These are phyloP conservation scores for Neurospora hispaniola DNA, from an alignment of 495 filamentous ascomycete genomes.

Conservation along the genomic window DNA sequence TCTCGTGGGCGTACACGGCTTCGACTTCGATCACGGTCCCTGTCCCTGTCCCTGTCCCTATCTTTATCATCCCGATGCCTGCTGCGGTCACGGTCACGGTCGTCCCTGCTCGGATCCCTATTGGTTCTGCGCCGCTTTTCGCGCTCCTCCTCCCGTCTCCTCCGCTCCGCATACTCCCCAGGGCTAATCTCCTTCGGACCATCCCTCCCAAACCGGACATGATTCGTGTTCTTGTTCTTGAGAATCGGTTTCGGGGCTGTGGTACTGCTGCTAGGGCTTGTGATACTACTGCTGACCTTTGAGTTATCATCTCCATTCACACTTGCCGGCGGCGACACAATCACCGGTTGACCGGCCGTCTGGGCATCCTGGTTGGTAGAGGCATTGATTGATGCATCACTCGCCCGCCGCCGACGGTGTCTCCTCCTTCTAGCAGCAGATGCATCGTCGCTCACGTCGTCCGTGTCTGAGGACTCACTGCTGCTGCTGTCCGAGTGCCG, in stretches of 20 bases:
- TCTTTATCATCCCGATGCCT: background rate
- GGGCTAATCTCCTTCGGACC: conserved; percentile 26
- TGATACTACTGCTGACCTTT: conserved; percentile 24
- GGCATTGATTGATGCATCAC: background rate
- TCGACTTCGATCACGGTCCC: conserved; percentile 3
- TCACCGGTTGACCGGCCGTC: conserved; percentile 24
- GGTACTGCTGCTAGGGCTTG: conserved; percentile 30
- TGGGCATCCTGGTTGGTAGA: conserved; percentile 14
- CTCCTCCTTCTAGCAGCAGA: conserved; percentile 2
- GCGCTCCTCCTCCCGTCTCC: conserved; percentile 8
- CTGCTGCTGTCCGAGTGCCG: conserved; percentile 1
- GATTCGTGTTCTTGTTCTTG: conserved; percentile 40
- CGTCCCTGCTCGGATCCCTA: conserved; percentile 7
- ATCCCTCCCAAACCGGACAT: conserved; percentile 34
- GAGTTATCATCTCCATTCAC: conserved; percentile 15
- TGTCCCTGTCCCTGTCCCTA: background rate
- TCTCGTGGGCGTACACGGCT: conserved; percentile 7
- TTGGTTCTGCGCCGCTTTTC: conserved; percentile 2
- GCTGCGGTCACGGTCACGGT: background rate
- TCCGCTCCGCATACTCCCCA: conserved; percentile 11
- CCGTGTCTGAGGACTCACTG: conserved; percentile 10
- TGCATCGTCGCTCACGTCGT: conserved; percentile 17
- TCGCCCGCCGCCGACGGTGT: background rate
- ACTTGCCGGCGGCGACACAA: conserved; percentile 30
- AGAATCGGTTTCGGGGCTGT: conserved; percentile 38